Percentiles rank a stretch among this genome's conserved stretches.
Evolutionary conservation across 257 asterid species (phyloP).

Genomic region (Forsythia suspensa): DNA sequence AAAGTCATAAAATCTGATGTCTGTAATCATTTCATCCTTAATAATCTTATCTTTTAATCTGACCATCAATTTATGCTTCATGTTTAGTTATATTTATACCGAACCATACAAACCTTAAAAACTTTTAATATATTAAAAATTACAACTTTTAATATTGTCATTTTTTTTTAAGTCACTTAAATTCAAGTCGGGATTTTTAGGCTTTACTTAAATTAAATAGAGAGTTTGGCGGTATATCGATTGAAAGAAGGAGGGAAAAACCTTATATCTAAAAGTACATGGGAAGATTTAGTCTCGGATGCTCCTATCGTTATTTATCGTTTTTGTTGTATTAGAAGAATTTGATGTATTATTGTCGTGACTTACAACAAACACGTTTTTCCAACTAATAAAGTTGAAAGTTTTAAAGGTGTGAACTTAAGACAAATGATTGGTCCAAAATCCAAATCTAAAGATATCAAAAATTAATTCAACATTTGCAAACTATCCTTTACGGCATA

Average conservation of each 20-base stretch:
- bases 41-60: slow-evolving; percentile 19
- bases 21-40: slow-evolving; percentile 38
- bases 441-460: slow-evolving; percentile 4
- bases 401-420: slow-evolving; percentile 35
- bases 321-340: not conserved
- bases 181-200: no score
- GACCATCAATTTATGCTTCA: slow-evolving; percentile 12
- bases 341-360: not conserved
- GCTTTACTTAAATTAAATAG: no score
- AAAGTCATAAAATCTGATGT: slow-evolving; percentile 27
- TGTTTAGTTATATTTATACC: not conserved
- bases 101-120: not conserved
- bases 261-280: no score
- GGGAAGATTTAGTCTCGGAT: not conserved
- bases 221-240: no score
- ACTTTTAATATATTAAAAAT: not conserved
- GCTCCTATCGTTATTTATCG: not conserved
- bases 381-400: not conserved
- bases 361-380: not conserved
- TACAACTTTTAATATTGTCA: not conserved
- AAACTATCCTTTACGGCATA: slow-evolving; percentile 18
- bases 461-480: slow-evolving; percentile 39
- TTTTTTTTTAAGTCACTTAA: not conserved
- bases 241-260: no score
- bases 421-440: slow-evolving; percentile 18